Conservation (phyloP, 31 red algal species). For the Bonnemaisonia californica region DNA sequence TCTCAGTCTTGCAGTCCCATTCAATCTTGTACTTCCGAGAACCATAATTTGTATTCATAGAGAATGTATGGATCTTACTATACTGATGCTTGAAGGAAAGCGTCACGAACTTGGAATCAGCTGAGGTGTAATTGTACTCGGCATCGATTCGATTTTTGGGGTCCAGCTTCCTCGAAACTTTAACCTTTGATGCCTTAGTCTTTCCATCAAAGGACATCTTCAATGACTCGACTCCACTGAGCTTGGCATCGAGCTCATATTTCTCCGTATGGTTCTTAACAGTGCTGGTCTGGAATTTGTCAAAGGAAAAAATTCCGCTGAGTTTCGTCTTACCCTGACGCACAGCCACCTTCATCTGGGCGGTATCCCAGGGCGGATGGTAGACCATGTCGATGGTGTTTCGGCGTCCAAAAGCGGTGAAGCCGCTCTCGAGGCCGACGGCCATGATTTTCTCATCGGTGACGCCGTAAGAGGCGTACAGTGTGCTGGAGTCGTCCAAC, state of each 20-base stretch:
- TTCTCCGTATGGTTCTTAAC: conserved; percentile 38
- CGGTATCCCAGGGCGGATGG: conserved; percentile 51
- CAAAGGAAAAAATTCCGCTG: conserved; percentile 35
- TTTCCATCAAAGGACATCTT: conserved; percentile 64
- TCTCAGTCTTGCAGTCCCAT: conserved; percentile 72
- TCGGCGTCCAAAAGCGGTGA: conserved; percentile 38
- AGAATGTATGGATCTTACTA: conserved; percentile 48
- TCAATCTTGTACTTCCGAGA: conserved; percentile 58
- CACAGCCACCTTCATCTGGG: conserved; percentile 44
- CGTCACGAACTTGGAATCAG: conserved; percentile 26
- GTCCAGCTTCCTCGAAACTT: conserved; percentile 59
- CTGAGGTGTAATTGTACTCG: conserved; percentile 45
- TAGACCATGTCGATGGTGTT: conserved; percentile 54
- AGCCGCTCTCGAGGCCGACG: conserved; percentile 64
- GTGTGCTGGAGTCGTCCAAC: conserved; percentile 32
- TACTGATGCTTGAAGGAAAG: conserved; percentile 58
- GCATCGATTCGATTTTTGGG: conserved; percentile 62
- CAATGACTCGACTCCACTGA: conserved; percentile 49
- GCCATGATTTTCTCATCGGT: conserved; percentile 58
- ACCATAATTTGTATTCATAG: conserved; percentile 56
- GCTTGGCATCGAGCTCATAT: conserved; percentile 65
- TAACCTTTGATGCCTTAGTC: conserved; percentile 52
- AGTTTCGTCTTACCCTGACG: conserved; percentile 50
- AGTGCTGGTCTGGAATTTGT: conserved; percentile 28
- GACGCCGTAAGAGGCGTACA: conserved; percentile 60